Percentiles rank a stretch among this genome's conserved stretches.
phyloP scores from a whole-genome alignment of 441 rosid species.

The Bruguiera hainesii region DNA sequence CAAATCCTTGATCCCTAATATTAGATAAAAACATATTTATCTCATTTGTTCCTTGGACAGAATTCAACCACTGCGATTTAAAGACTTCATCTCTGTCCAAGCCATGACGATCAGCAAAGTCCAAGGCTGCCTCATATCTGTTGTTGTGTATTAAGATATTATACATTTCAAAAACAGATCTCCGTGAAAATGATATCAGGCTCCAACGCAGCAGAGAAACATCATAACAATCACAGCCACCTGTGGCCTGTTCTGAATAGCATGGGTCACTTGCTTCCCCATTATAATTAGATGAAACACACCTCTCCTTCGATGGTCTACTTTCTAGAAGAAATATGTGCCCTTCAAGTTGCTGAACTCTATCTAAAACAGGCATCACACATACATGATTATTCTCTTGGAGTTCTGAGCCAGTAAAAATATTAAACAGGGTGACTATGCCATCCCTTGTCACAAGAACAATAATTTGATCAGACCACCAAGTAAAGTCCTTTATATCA shows the following conservation, averaged over 20 bases:
- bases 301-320: slow-evolving; percentile 34
- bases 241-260: slow-evolving; percentile 28
- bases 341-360: slow-evolving; percentile 50
- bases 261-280: slow-evolving; percentile 35
- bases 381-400: slow-evolving; percentile 52
- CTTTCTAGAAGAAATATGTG: slow-evolving; percentile 66
- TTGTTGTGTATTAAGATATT: slow-evolving; percentile 54
- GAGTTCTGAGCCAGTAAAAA: slow-evolving; percentile 46
- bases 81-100: slow-evolving; percentile 81
- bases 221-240: slow-evolving; percentile 34
- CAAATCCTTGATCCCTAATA: slow-evolving; percentile 71
- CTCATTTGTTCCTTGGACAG: slow-evolving; percentile 58
- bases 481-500: slow-evolving; percentile 68
- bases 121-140: slow-evolving; percentile 69
- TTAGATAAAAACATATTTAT: slow-evolving; percentile 55
- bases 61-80: slow-evolving; percentile 81
- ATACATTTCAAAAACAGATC: slow-evolving; percentile 83
- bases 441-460: slow-evolving; percentile 60
- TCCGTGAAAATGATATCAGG: slow-evolving; percentile 71
- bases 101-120: slow-evolving; percentile 74
- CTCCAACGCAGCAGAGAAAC: slow-evolving; percentile 56
- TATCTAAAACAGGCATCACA: slow-evolving; percentile 67
- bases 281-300: slow-evolving; percentile 29
- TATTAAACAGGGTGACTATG: slow-evolving; percentile 51
- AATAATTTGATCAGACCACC: slow-evolving; percentile 90